Evolutionary conservation across 257 asterid species (phyloP).

Genomic region (Sherardia arvensis): DNA sequence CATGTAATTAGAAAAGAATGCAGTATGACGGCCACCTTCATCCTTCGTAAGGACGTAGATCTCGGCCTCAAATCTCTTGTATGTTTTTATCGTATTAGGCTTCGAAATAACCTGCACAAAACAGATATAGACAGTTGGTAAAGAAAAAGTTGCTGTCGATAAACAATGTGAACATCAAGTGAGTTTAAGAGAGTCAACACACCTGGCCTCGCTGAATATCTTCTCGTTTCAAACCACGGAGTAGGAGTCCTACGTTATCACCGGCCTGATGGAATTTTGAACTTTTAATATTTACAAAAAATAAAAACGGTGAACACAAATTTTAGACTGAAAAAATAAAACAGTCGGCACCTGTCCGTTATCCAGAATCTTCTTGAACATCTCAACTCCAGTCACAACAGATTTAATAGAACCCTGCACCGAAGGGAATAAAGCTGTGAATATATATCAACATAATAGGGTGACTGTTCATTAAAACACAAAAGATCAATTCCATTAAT

Average conservation of each 20-base stretch:
- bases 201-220: constrained; percentile 92
- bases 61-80: constrained; percentile 92
- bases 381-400: constrained; percentile 94
- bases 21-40: constrained; percentile 99
- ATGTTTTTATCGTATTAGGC: constrained; percentile 71
- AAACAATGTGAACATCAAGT: not conserved
- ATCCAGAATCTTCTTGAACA: constrained; percentile 96
- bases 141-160: too few relatives aligned
- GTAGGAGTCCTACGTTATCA: constrained; percentile 94
- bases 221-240: constrained; percentile 94
- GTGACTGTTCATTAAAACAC: not conserved
- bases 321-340: not conserved
- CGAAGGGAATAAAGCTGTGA: constrained; percentile 10
- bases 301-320: not conserved
- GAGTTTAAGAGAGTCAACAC: constrained; percentile 20
- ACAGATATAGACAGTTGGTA: not conserved
- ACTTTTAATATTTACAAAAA: not conserved
- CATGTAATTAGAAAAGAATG: constrained; percentile 86
- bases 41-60: constrained; percentile 96
- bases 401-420: constrained; percentile 71
- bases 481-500: not conserved
- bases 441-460: not conserved
- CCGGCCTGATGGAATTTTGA: constrained; percentile 63
- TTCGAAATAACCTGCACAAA: constrained; percentile 77
- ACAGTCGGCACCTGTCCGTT: constrained; percentile 61